Evolutionary conservation across 1,284 basidiomycete species (phyloP).

Genomic region (Volvariella volvacea): DNA sequence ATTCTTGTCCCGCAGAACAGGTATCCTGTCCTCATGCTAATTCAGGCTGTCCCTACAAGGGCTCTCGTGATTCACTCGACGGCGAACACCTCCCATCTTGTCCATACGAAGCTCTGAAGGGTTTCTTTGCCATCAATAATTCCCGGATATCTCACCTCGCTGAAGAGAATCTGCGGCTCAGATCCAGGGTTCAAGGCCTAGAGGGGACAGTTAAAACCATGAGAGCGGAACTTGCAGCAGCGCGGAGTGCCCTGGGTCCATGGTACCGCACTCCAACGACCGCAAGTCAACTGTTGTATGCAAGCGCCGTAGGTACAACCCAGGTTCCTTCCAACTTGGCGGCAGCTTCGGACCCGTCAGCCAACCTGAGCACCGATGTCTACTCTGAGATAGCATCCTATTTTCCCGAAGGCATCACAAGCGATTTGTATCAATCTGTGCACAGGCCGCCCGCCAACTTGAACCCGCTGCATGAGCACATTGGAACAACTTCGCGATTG

Average conservation of each 20-base stretch:
- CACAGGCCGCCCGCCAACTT: neutral
- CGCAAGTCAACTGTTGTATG: neutral
- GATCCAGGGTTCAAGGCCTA: constrained; percentile 43
- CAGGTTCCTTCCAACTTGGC: too few relatives aligned
- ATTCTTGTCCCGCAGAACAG: constrained; percentile 7
- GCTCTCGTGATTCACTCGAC: constrained; percentile 32
- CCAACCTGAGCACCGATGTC: too few relatives aligned
- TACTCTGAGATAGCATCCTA: neutral
- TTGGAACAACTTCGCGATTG: neutral
- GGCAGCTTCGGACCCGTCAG: too few relatives aligned
- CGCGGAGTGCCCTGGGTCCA: constrained; percentile 53
- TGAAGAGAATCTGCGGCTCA: constrained; percentile 56
- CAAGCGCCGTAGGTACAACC: neutral
- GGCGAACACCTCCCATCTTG: constrained; percentile 41
- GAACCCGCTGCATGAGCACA: neutral
- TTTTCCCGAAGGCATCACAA: neutral
- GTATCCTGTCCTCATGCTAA: constrained; percentile 42
- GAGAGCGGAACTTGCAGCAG: constrained; percentile 43
- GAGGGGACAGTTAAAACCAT: constrained; percentile 44
- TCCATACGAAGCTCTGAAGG: constrained; percentile 56
- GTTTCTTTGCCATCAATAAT: constrained; percentile 48
- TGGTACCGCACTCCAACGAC: constrained; percentile 38
- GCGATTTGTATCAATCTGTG: neutral
- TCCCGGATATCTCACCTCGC: constrained; percentile 36
- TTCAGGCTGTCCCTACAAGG: constrained; percentile 52